Conservation (phyloP, 2,329 filamentous ascomycete genomes). For the Colletotrichum simmondsii region DNA sequence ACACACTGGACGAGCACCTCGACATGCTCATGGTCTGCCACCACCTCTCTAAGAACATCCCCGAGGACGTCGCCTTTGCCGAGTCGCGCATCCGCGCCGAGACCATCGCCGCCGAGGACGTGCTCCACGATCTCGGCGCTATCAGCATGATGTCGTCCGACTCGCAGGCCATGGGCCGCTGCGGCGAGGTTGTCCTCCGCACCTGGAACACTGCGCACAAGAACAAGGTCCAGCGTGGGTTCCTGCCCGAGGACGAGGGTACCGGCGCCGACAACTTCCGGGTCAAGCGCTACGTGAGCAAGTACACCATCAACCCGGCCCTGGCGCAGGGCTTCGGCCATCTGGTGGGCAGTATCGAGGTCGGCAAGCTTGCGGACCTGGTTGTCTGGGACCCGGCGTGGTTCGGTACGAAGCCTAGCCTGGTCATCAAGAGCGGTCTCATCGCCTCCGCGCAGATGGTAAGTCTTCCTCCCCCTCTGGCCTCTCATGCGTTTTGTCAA, state of each 20-base stretch:
- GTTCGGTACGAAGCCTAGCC: slow-evolving; percentile 87
- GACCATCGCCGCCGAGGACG: slow-evolving; percentile 96
- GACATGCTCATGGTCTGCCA: slow-evolving; percentile 99
- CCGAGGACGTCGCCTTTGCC: slow-evolving; percentile 95
- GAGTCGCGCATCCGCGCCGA: slow-evolving; percentile 94
- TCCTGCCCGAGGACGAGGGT: slow-evolving; percentile 79
- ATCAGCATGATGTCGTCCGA: slow-evolving; percentile 99
- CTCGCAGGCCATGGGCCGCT: slow-evolving; percentile 96
- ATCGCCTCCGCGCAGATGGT: slow-evolving; percentile 89
- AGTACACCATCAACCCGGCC: slow-evolving; percentile 96
- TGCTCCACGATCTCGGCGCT: slow-evolving; percentile 92
- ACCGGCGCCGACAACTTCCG: slow-evolving; percentile 89
- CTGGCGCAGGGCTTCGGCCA: slow-evolving; percentile 92
- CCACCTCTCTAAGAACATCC: slow-evolving; percentile 90
- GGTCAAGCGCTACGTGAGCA: slow-evolving; percentile 92
- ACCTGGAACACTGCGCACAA: slow-evolving; percentile 99
- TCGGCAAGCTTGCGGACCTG: slow-evolving; percentile 90
- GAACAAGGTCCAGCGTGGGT: slow-evolving; percentile 88
- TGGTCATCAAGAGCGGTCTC: slow-evolving; percentile 89
- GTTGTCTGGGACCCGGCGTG: slow-evolving; percentile 86
- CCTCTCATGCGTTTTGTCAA: background rate
- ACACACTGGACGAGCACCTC: slow-evolving; percentile 95
- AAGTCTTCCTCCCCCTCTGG: slow-evolving; percentile 39
- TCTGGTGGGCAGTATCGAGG: slow-evolving; percentile 85
- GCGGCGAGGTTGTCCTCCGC: slow-evolving; percentile 90